Evolutionary conservation across 495 filamentous ascomycete species (phyloP), one percentile per base, ranked within the genome.

Genomic region (Umbilicaria muhlenbergii): DNA sequence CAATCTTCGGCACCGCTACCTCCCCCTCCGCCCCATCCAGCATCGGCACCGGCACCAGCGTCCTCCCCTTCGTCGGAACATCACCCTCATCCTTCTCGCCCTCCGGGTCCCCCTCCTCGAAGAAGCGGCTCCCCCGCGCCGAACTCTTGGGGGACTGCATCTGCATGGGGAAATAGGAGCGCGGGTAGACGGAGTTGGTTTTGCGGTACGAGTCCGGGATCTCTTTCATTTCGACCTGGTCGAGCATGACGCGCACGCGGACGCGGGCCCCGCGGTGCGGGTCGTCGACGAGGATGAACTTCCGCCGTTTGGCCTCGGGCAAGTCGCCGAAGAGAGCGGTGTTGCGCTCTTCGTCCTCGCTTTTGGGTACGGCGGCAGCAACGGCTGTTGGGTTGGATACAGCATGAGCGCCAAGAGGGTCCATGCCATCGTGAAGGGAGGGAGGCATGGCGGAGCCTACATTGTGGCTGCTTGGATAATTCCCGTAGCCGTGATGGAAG

Each of bases 271-370:
- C 75, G 38, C 85, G 80, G 40, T 83, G 81, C 13, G 70, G 73
- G 58, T 96, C 91, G 47, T 94, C 85, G 17, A 98, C 86, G 3
- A 94, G 74, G 51, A 98, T 93, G 58, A 96, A 96, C 58, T 94
- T 98, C 50, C 88, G 80, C 42, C 81, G 83, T 61, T 92, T 94
- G 41, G 77, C 76, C 42, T 85, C 83, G 1, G 89, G 89, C 18
- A 94, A 69, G 40, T 84, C 78, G 39, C 85, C 81, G 58, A 94
- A 95, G 13, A 98, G 70, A 10, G 77, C 75, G 5, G 74, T 77
- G 38, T 67, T 65, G 38, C 57, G 56, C 38, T 71, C 62, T 17
- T 71, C 63, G 13, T 70, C 63, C 7, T 68, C 56, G 14, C 61
- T 53, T 44, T 59, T 50, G 14, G 55, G 48, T 13, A 41, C 42